These are phyloP conservation scores for Darksidea phi DNA, from an alignment of 495 filamentous ascomycete species.

Conservation along the genomic window DNA sequence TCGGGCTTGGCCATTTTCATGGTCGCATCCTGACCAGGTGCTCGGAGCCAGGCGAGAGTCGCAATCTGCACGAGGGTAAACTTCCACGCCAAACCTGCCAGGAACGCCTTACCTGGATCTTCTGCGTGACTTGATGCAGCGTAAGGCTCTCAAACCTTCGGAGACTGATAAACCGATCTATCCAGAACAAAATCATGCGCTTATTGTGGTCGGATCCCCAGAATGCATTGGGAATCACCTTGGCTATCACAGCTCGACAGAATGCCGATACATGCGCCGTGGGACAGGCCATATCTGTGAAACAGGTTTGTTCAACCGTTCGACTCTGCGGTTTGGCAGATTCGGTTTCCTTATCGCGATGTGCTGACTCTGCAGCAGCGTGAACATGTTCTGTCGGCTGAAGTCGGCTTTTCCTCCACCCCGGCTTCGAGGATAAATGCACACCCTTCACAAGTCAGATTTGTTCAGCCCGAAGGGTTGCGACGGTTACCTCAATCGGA, in stretches of 20 bases:
- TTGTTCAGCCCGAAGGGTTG: constrained; percentile 1
- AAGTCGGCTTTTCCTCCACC: constrained; percentile 31
- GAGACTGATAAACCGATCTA: constrained; percentile 74
- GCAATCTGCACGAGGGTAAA: constrained; percentile 32
- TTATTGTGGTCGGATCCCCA: constrained; percentile 71
- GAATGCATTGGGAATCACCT: constrained; percentile 72
- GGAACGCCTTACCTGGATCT: constrained; percentile 62
- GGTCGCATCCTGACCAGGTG: constrained; percentile 43
- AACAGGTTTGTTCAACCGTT: constrained; percentile 34
- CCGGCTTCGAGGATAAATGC: constrained; percentile 27
- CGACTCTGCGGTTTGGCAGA: constrained; percentile 1
- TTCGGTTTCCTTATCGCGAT: constrained; percentile 22
- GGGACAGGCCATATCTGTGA: constrained; percentile 73
- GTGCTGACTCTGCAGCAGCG: constrained; percentile 6
- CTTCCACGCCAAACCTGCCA: constrained; percentile 19
- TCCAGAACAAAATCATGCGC: constrained; percentile 57
- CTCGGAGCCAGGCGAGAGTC: constrained; percentile 68
- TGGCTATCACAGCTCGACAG: constrained; percentile 71
- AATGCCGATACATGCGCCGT: constrained; percentile 76
- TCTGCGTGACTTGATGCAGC: constrained; percentile 74
- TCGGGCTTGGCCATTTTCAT: constrained; percentile 70
- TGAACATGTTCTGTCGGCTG: constrained; percentile 16
- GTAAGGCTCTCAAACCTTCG: constrained; percentile 78
- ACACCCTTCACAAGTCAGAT: constrained; percentile 29
- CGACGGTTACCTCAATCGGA: constrained; percentile 51